Evolutionary conservation across 2,329 filamentous ascomycete genomes (phyloP).

Genomic region (Escovopsis sp.): DNA sequence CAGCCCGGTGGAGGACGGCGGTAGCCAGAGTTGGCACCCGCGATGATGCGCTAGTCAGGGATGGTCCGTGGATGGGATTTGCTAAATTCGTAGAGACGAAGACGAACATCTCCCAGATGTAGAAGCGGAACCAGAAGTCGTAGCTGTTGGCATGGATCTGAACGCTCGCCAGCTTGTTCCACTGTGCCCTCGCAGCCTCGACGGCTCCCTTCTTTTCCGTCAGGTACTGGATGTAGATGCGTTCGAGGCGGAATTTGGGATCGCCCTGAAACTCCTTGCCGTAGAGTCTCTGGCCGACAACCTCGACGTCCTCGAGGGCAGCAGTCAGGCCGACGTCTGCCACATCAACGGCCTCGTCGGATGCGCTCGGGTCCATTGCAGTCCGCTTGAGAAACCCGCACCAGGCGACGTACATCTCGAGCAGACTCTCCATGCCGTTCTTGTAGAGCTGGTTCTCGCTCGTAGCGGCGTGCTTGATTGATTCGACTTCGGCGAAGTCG

Average conservation of each 20-base stretch:
- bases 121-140: conserved; percentile 89
- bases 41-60: conserved; percentile 29
- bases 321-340: conserved; percentile 80
- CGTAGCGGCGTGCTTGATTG: conserved; percentile 85
- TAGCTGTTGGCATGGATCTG: conserved; percentile 59
- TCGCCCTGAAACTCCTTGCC: conserved; percentile 70
- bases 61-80: conserved; percentile 38
- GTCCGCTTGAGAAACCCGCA: conserved; percentile 82
- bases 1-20: conserved; percentile 58
- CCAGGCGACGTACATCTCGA: conserved; percentile 89
- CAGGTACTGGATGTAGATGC: conserved; percentile 82
- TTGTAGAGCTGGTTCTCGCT: conserved; percentile 73
- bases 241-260: conserved; percentile 73
- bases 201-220: conserved; percentile 70
- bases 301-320: conserved; percentile 71
- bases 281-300: conserved; percentile 62
- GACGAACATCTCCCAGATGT: conserved; percentile 74
- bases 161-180: conserved; percentile 53
- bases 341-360: conserved; percentile 73
- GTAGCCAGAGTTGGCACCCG: conserved; percentile 63
- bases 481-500: conserved; percentile 67
- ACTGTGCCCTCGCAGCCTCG: conserved; percentile 62
- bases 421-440: conserved; percentile 71
- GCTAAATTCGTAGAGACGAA: conserved; percentile 31
- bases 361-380: conserved; percentile 59